These are phyloP conservation scores for Tillandsia leiboldiana DNA, from an alignment of 176 grass and related monocot genomes.

Conservation along the genomic window DNA sequence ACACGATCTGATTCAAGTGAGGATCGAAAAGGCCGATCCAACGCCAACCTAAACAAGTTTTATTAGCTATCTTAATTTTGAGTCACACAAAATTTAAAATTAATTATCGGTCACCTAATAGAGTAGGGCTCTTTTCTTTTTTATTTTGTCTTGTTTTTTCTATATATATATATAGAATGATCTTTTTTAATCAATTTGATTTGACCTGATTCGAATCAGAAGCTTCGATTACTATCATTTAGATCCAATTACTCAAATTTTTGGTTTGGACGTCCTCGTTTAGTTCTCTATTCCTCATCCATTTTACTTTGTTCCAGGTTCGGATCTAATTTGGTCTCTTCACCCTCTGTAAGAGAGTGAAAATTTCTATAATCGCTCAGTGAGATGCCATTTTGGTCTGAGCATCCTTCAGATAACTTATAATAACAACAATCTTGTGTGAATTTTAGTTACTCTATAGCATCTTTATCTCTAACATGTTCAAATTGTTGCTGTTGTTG, in stretches of 20 bases:
- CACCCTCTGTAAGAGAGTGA: background rate
- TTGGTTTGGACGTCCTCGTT: constrained; percentile 64
- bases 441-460: background rate
- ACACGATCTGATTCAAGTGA: too few relatives aligned
- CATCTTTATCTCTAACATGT: background rate
- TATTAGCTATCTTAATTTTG: too few relatives aligned
- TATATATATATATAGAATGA: too few relatives aligned
- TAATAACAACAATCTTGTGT: background rate
- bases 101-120: too few relatives aligned
- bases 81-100: too few relatives aligned
- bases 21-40: too few relatives aligned
- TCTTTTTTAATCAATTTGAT: too few relatives aligned
- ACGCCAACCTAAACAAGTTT: too few relatives aligned
- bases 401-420: background rate
- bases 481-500: background rate
- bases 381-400: background rate
- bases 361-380: background rate
- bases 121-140: too few relatives aligned
- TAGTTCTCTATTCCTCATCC: constrained; percentile 79
- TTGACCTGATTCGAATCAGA: too few relatives aligned
- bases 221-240: too few relatives aligned
- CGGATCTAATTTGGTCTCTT: background rate
- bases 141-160: too few relatives aligned
- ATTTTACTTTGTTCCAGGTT: constrained; percentile 79
- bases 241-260: constrained; percentile 11